Evolutionary conservation across 208 protist genomes (phyloP).

Genomic region (Hexamita inflata): DNA sequence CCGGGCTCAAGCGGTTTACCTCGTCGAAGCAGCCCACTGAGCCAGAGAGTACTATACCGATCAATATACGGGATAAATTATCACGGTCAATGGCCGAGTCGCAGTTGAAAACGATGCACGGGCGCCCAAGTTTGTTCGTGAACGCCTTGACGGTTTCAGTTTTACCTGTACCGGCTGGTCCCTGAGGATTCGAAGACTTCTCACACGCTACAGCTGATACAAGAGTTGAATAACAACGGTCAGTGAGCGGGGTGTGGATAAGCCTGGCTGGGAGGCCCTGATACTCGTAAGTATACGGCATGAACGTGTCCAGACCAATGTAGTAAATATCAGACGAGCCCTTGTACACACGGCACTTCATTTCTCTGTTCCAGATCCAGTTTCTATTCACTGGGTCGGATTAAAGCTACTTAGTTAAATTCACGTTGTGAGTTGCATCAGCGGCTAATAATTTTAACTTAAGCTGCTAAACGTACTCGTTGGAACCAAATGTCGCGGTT

Average conservation of each 20-base stretch:
- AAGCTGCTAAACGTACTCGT: not conserved
- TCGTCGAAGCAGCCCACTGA: slow-evolving; percentile 57
- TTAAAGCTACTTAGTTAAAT: not conserved
- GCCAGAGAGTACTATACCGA: slow-evolving; percentile 47
- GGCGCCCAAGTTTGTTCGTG: slow-evolving; percentile 63
- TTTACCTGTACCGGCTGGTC: slow-evolving; percentile 83
- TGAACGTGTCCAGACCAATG: slow-evolving; percentile 56
- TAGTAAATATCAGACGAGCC: slow-evolving; percentile 39
- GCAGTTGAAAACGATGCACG: slow-evolving; percentile 88
- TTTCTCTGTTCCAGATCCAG: slow-evolving; percentile 58
- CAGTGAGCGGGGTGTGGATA: slow-evolving; percentile 50
- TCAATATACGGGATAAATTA: slow-evolving; percentile 48
- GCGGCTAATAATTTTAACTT: not conserved
- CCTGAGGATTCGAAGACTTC: slow-evolving; percentile 57
- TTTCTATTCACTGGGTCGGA: slow-evolving; percentile 34
- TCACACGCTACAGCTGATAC: slow-evolving; percentile 39
- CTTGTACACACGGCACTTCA: slow-evolving; percentile 40
- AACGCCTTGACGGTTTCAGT: slow-evolving; percentile 85
- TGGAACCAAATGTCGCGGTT: not conserved
- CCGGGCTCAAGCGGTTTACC: slow-evolving; percentile 50
- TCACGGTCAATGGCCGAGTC: slow-evolving; percentile 74
- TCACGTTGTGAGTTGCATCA: not conserved
- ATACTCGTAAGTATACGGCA: slow-evolving; percentile 56
- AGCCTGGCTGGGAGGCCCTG: slow-evolving; percentile 25
- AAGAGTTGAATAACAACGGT: slow-evolving; percentile 44